Conservation (phyloP, 2,329 filamentous ascomycete species). For the Bipolaris cookei region DNA sequence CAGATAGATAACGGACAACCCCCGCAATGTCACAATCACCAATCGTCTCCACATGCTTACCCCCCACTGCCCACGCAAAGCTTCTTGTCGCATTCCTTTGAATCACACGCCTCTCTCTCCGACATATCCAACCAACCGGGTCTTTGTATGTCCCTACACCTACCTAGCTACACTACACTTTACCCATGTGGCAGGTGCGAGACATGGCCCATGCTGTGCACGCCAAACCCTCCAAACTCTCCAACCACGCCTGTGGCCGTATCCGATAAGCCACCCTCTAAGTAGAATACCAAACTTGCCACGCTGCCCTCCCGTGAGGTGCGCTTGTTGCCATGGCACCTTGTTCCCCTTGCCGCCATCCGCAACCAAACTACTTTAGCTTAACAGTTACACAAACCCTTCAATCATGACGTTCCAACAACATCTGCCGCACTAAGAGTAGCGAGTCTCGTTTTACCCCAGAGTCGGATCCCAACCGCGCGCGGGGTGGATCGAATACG, state of each 20-base stretch:
- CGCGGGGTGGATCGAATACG: conserved; percentile 35
- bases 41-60: conserved; percentile 6
- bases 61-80: conserved; percentile 19
- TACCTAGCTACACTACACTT: no score
- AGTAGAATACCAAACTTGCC: conserved; percentile 6
- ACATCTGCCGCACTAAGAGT: conserved; percentile 20
- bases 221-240: not conserved
- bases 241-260: not conserved
- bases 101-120: conserved; percentile 16
- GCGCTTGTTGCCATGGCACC: not conserved
- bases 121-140: conserved; percentile 8
- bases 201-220: conserved; percentile 13
- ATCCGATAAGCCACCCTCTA: not conserved
- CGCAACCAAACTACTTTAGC: not conserved
- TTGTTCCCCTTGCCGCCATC: not conserved
- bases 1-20: conserved; percentile 6
- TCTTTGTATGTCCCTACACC: not conserved
- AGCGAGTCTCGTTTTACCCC: conserved; percentile 27
- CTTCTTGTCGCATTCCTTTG: conserved; percentile 18
- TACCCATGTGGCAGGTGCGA: not conserved
- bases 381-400: not conserved
- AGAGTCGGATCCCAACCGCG: conserved; percentile 30
- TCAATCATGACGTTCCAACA: conserved; percentile 13
- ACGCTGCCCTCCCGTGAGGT: conserved; percentile 8
- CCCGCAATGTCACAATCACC: conserved; percentile 1